phyloP scores from a whole-genome alignment of 768 basidiomycete genomes.

The Russula compacta region DNA sequence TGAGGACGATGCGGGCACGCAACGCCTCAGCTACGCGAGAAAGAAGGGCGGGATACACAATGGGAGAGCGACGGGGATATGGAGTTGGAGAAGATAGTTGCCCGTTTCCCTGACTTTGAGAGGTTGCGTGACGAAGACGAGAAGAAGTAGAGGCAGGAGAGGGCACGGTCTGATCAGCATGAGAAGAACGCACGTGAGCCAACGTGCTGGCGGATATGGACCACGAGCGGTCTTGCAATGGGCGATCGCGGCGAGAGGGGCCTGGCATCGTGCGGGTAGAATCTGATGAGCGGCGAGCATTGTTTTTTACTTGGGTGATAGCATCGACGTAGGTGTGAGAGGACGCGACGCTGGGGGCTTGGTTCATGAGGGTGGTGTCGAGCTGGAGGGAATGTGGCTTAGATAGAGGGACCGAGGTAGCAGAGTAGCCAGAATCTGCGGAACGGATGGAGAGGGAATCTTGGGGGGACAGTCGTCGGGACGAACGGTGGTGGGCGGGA shows the following conservation, averaged over 20 bases:
- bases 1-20: slow-evolving; percentile 64
- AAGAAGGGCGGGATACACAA: slow-evolving; percentile 92
- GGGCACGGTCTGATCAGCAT: slow-evolving; percentile 27
- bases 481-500: slow-evolving; percentile 19
- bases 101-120: slow-evolving; percentile 24
- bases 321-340: slow-evolving; percentile 33
- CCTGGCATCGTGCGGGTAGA: slow-evolving; percentile 55
- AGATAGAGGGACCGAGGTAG: slow-evolving; percentile 23
- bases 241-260: slow-evolving; percentile 50
- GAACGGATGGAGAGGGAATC: slow-evolving; percentile 35
- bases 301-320: slow-evolving; percentile 22
- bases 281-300: slow-evolving; percentile 55
- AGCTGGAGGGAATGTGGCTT: slow-evolving; percentile 49
- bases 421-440: slow-evolving; percentile 26
- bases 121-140: slow-evolving; percentile 29
- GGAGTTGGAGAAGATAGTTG: slow-evolving; percentile 19
- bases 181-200: slow-evolving; percentile 37
- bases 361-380: slow-evolving; percentile 37
- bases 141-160: slow-evolving; percentile 24
- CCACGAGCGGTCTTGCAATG: slow-evolving; percentile 60
- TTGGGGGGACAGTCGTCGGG: slow-evolving; percentile 18
- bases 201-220: slow-evolving; percentile 62
- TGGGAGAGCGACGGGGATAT: slow-evolving; percentile 47
- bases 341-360: slow-evolving; percentile 19
- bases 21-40: slow-evolving; percentile 94